Evolutionary conservation across 306 rosid genomes (phyloP).

Genomic region (Vigna angularis): DNA sequence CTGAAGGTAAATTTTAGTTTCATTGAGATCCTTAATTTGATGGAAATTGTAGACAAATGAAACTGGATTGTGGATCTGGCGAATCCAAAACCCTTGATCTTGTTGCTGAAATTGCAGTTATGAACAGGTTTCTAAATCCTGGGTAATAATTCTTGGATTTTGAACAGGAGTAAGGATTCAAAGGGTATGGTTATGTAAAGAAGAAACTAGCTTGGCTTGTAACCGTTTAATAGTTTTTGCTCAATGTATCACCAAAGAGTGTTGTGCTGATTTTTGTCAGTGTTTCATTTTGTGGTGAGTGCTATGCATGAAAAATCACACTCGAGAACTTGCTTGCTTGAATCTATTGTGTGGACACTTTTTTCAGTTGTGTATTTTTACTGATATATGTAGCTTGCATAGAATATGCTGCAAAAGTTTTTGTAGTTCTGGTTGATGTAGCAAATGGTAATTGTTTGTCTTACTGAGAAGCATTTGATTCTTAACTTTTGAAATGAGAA

Average conservation of each 20-base stretch:
- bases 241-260: neutral
- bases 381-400: neutral
- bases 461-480: conserved; percentile 10
- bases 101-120: neutral
- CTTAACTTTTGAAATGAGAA: neutral
- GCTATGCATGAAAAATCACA: neutral
- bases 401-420: neutral
- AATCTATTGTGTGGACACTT: conserved; percentile 7
- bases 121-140: neutral
- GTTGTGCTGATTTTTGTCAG: conserved; percentile 11
- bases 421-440: conserved; percentile 12
- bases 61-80: neutral
- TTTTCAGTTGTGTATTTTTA: neutral
- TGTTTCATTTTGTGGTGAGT: neutral
- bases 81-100: neutral
- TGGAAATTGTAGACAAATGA: no score
- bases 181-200: neutral
- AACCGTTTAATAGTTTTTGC: neutral
- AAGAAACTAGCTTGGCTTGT: neutral
- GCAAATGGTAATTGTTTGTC: conserved; percentile 1
- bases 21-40: no score
- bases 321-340: conserved; percentile 9
- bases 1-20: no score
- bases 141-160: neutral
- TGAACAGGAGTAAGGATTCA: no score